These are phyloP conservation scores for Tylopilus sp. DNA, from an alignment of 768 basidiomycete genomes.

Conservation along the genomic window DNA sequence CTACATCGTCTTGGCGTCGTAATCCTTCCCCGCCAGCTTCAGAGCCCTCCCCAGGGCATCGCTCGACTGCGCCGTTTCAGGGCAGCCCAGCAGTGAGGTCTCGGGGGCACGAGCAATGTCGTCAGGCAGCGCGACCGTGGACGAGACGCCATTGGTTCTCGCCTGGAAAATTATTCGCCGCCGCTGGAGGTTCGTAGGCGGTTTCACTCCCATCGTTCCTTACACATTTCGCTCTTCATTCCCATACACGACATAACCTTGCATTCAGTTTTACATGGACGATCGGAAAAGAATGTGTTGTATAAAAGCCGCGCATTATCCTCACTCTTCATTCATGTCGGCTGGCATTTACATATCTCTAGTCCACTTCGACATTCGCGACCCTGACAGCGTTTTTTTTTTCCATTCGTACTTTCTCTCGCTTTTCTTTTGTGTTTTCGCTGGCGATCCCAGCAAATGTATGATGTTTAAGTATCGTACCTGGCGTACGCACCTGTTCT, in stretches of 20 bases:
- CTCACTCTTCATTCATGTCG: conserved; percentile 14
- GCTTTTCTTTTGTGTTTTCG: not conserved
- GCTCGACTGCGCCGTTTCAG: conserved; percentile 24
- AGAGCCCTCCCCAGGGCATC: conserved; percentile 29
- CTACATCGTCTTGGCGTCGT: conserved; percentile 33
- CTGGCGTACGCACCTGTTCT: conserved; percentile 24
- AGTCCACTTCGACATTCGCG: conserved; percentile 27
- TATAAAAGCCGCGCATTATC: conserved; percentile 18
- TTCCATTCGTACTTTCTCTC: not conserved
- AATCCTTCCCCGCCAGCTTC: conserved; percentile 40
- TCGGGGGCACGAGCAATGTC: conserved; percentile 32
- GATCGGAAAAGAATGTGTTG: conserved; percentile 22
- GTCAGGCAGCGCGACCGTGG: conserved; percentile 34
- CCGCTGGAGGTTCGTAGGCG: conserved; percentile 36
- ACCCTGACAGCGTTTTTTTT: conserved; percentile 11
- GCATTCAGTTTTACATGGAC: conserved; percentile 14
- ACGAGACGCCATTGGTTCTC: conserved; percentile 54
- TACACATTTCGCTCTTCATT: conserved; percentile 1
- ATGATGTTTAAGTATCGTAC: conserved; percentile 38
- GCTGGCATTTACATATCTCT: conserved; percentile 21
- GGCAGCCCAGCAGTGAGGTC: conserved; percentile 12
- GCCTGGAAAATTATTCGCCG: conserved; percentile 47
- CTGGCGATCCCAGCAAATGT: conserved; percentile 18
- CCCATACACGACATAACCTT: not conserved
- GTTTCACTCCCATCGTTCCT: conserved; percentile 3